These are phyloP conservation scores for Rhizopus stolonifer DNA, from an alignment of 371 early-diverging fungal species.

Conservation along the genomic window DNA sequence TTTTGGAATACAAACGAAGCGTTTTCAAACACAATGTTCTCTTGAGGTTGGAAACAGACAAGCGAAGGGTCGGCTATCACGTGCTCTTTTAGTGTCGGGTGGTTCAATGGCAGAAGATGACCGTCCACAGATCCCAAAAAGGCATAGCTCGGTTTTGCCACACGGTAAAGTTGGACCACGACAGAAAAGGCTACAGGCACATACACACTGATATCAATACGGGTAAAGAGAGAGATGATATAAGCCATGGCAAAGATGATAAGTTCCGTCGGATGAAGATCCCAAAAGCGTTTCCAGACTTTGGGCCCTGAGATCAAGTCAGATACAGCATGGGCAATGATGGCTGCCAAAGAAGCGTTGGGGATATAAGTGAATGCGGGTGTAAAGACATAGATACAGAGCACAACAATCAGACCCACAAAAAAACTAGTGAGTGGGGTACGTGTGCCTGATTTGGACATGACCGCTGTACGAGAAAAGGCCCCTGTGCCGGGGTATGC, in stretches of 20 bases:
- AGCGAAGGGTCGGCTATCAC: constrained; percentile 54
- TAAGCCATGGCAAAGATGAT: constrained; percentile 38
- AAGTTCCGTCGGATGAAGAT: constrained; percentile 34
- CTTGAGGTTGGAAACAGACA: constrained; percentile 65
- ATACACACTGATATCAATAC: constrained; percentile 69
- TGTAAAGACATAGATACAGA: constrained; percentile 75
- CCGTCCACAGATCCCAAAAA: constrained; percentile 27
- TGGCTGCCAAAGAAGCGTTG: constrained; percentile 70
- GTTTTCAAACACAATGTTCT: constrained; percentile 76
- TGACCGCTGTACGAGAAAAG: constrained; percentile 84
- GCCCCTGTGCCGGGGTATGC: constrained; percentile 84
- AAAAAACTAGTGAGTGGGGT: constrained; percentile 76
- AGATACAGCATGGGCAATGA: constrained; percentile 71
- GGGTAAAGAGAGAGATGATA: constrained; percentile 60
- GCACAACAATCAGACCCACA: constrained; percentile 72
- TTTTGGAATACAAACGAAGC: constrained; percentile 49
- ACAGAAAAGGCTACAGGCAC: constrained; percentile 63
- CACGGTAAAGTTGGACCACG: constrained; percentile 62
- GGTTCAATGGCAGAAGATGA: constrained; percentile 20
- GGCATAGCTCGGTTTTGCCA: constrained; percentile 62
- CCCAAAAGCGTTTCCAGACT: constrained; percentile 46
- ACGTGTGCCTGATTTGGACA: constrained; percentile 65
- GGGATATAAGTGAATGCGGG: constrained; percentile 86
- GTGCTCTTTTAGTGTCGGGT: constrained; percentile 21
- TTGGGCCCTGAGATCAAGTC: constrained; percentile 59